phyloP scores from a whole-genome alignment of 1,284 basidiomycete species.

The Veloboletus limbatus region DNA sequence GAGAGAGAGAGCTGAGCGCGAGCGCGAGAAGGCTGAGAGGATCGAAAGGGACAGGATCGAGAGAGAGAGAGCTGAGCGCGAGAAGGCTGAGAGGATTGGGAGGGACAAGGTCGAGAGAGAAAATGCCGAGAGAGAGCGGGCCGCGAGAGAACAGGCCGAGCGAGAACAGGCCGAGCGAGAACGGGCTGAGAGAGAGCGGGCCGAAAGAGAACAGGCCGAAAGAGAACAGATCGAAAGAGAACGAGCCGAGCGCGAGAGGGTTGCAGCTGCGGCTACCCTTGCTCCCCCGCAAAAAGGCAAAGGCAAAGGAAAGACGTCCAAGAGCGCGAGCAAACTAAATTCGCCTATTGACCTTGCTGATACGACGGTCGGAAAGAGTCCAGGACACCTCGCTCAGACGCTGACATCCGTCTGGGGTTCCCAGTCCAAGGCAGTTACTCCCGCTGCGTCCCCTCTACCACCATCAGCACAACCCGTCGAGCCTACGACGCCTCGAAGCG shows the following conservation, averaged over 20 bases:
- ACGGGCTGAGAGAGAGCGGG: not conserved
- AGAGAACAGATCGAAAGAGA: slow-evolving; percentile 7
- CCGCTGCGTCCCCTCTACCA: slow-evolving; percentile 28
- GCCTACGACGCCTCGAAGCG: slow-evolving; percentile 19
- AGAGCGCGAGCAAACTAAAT: slow-evolving; percentile 21
- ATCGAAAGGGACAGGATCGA: slow-evolving; percentile 8
- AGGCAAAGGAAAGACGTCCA: slow-evolving; percentile 18
- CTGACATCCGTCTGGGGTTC: slow-evolving; percentile 31
- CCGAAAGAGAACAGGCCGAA: slow-evolving; percentile 1
- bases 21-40: slow-evolving; percentile 2
- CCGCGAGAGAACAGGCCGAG: not conserved
- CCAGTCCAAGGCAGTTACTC: slow-evolving; percentile 29
- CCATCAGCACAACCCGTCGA: slow-evolving; percentile 19
- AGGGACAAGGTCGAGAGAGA: slow-evolving; percentile 5
- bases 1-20: not conserved
- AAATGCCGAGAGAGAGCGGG: not conserved
- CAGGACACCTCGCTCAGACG: slow-evolving; percentile 19
- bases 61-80: slow-evolving; percentile 1
- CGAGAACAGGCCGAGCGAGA: not conserved
- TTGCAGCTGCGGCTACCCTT: slow-evolving; percentile 4
- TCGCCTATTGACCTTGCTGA: slow-evolving; percentile 31
- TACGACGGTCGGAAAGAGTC: slow-evolving; percentile 30
- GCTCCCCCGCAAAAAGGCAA: slow-evolving; percentile 9
- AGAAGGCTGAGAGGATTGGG: slow-evolving; percentile 5
- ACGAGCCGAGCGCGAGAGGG: slow-evolving; percentile 16